Evolutionary conservation across 495 filamentous ascomycete genomes (phyloP).

Genomic region (Pseudoneurospora amorphoporcata): DNA sequence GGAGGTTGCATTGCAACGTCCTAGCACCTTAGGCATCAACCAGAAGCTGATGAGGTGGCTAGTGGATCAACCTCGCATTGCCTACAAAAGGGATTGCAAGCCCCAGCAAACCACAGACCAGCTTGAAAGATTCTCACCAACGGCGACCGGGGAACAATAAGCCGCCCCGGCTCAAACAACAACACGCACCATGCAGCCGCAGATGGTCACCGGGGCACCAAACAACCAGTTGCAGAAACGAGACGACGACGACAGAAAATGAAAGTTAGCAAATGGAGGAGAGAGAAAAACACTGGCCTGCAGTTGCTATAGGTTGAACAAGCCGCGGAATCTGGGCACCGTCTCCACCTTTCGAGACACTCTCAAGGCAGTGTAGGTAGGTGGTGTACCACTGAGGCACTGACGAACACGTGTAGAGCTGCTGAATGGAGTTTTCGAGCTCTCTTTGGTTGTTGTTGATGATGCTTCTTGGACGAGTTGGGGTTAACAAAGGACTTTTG

Average conservation of each 20-base stretch:
- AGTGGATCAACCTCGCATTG: neutral
- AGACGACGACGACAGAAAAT: neutral
- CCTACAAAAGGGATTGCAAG: neutral
- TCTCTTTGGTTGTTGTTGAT: neutral
- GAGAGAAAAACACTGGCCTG: neutral
- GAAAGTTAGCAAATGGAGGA: neutral
- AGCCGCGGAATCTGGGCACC: neutral
- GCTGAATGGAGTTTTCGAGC: neutral
- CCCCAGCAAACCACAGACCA: neutral
- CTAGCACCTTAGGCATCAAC: neutral
- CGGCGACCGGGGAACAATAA: neutral
- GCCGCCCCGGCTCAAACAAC: neutral
- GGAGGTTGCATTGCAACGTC: neutral
- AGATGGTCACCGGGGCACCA: neutral
- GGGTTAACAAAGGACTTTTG: neutral
- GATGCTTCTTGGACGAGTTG: neutral
- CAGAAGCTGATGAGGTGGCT: neutral
- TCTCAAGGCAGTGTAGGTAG: neutral
- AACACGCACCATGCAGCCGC: neutral
- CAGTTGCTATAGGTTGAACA: neutral
- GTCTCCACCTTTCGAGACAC: neutral
- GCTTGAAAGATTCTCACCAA: neutral
- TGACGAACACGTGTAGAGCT: neutral
- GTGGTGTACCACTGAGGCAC: neutral
- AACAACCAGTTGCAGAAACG: neutral